Conservation (phyloP, 2,329 filamentous ascomycete species). For the Sporothrix pseudoabietina region DNA sequence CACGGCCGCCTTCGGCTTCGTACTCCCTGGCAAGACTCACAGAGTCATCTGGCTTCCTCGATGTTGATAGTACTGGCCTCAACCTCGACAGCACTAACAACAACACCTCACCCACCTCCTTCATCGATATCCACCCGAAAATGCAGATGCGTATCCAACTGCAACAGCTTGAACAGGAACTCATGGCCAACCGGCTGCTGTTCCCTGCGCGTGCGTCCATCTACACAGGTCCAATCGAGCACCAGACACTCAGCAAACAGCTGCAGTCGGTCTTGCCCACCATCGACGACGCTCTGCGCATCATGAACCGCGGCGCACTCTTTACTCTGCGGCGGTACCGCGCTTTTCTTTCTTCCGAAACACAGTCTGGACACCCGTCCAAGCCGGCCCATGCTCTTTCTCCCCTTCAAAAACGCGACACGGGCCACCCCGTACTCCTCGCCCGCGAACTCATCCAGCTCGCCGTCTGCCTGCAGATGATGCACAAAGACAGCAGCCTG, state of each 20-base stretch:
- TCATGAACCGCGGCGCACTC: slow-evolving; percentile 31
- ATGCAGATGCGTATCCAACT: slow-evolving; percentile 2
- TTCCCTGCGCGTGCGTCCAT: not conserved
- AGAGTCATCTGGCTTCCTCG: not conserved
- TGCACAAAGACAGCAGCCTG: slow-evolving; percentile 30
- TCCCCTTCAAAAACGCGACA: slow-evolving; percentile 4
- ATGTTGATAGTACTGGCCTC: not conserved
- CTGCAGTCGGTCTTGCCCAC: slow-evolving; percentile 36
- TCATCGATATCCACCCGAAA: not conserved
- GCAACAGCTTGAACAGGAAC: slow-evolving; percentile 15
- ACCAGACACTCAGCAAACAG: slow-evolving; percentile 23
- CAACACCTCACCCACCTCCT: not conserved
- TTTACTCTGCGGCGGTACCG: slow-evolving; percentile 27
- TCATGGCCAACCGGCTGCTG: slow-evolving; percentile 3
- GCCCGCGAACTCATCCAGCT: slow-evolving; percentile 31
- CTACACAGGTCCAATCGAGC: slow-evolving; percentile 12
- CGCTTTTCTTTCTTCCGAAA: slow-evolving; percentile 38
- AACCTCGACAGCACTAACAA: not conserved
- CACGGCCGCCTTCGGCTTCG: not conserved
- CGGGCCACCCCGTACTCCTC: slow-evolving; percentile 25
- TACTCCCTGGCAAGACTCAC: not conserved
- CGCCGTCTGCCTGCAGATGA: slow-evolving; percentile 31
- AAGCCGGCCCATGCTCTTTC: slow-evolving; percentile 35
- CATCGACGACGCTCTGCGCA: slow-evolving; percentile 31
- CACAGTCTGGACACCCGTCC: slow-evolving; percentile 22